These are phyloP conservation scores for Beauveria medogensis DNA, from an alignment of 2,329 filamentous ascomycete genomes.

Conservation along the genomic window DNA sequence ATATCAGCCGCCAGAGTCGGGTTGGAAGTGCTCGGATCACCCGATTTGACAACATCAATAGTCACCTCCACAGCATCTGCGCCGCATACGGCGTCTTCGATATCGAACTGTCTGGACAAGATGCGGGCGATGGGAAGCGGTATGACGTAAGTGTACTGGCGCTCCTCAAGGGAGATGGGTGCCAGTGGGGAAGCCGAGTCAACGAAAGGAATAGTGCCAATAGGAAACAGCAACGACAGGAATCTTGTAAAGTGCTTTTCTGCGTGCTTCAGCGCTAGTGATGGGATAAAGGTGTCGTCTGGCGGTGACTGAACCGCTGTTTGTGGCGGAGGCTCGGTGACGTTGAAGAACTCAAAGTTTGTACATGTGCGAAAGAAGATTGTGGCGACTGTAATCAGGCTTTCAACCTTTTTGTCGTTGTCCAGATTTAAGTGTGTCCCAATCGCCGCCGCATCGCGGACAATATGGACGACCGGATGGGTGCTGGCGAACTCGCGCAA, in stretches of 20 bases:
- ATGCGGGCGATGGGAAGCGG: constrained; percentile 53
- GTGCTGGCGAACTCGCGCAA: constrained; percentile 54
- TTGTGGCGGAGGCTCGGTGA: constrained; percentile 43
- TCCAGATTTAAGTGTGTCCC: constrained; percentile 52
- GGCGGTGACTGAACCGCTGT: constrained; percentile 16
- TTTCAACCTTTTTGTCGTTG: constrained; percentile 46
- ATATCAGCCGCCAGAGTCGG: neutral
- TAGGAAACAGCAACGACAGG: constrained; percentile 50
- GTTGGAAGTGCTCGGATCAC: neutral
- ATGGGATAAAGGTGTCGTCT: constrained; percentile 42
- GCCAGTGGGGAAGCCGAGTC: constrained; percentile 60
- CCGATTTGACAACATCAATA: neutral
- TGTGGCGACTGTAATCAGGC: constrained; percentile 48
- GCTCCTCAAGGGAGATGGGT: constrained; percentile 49
- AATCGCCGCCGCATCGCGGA: constrained; percentile 57
- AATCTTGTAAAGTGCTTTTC: constrained; percentile 65
- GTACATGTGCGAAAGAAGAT: constrained; percentile 57
- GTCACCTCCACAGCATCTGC: constrained; percentile 5
- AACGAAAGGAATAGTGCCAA: constrained; percentile 46
- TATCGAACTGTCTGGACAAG: constrained; percentile 42
- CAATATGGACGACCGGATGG: constrained; percentile 64
- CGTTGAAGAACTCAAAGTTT: constrained; percentile 71
- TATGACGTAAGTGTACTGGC: constrained; percentile 59
- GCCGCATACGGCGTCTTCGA: constrained; percentile 9
- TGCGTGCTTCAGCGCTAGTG: constrained; percentile 58